phyloP scores from a whole-genome alignment of 306 rosid species.

The Glycyrrhiza uralensis region DNA sequence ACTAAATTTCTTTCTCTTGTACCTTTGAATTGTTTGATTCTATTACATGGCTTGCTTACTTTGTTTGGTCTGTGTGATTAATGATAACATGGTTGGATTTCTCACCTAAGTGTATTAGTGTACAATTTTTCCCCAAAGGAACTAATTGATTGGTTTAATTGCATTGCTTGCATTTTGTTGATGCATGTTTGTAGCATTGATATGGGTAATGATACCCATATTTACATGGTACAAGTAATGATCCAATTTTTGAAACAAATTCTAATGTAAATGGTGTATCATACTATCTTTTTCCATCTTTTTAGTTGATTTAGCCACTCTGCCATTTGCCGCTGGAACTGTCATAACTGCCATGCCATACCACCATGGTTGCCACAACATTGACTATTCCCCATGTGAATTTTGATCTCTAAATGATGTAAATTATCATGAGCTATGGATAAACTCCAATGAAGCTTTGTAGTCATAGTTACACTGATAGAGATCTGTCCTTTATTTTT shows the following conservation, averaged over 20 bases:
- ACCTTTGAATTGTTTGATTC: not conserved
- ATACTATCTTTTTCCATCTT: too few relatives aligned
- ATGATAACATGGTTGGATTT: not conserved
- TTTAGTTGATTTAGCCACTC: too few relatives aligned
- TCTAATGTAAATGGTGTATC: not conserved
- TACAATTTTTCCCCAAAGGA: not conserved
- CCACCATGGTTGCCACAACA: too few relatives aligned
- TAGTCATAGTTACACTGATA: constrained; percentile 59
- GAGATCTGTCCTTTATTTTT: constrained; percentile 18
- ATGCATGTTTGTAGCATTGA: not conserved
- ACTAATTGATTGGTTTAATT: not conserved
- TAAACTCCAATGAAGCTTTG: constrained; percentile 39
- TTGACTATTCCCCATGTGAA: not conserved
- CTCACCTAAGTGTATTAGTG: not conserved
- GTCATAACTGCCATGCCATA: too few relatives aligned
- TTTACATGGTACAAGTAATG: not conserved
- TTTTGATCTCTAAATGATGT: constrained; percentile 44
- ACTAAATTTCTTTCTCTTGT: too few relatives aligned
- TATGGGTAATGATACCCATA: not conserved
- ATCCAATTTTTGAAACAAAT: not conserved
- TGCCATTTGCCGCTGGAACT: too few relatives aligned
- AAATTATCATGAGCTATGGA: constrained; percentile 28
- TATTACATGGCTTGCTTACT: not conserved
- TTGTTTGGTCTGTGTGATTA: not conserved
- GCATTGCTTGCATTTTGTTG: not conserved